A percentile compares a stretch with the other conserved stretches of the same genome.
Conservation (phyloP, 352 stramenopile species). For the Globisporangium uncinulatum region DNA sequence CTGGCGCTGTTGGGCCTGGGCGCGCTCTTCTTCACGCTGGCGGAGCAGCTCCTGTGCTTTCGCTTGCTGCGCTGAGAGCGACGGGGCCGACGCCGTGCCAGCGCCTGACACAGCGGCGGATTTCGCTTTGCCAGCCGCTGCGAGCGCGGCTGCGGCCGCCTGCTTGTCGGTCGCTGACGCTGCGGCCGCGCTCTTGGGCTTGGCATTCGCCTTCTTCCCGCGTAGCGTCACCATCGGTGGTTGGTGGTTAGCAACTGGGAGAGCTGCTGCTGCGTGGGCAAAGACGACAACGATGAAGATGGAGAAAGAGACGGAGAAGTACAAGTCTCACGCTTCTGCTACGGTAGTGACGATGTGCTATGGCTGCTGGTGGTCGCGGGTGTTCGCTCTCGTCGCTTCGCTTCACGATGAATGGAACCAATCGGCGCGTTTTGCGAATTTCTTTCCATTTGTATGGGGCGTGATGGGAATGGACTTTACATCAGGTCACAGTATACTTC, state of each 20-base stretch:
- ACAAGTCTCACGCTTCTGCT: too few relatives aligned
- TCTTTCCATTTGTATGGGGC: too few relatives aligned
- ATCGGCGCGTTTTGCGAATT: too few relatives aligned
- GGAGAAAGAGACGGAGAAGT: too few relatives aligned
- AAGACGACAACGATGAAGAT: too few relatives aligned
- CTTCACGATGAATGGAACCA: too few relatives aligned
- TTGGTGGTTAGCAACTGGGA: neutral
- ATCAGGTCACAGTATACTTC: too few relatives aligned
- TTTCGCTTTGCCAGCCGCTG: slow-evolving; percentile 6
- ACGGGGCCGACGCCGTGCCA: neutral
- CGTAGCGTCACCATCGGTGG: slow-evolving; percentile 63
- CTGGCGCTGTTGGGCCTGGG: slow-evolving; percentile 23
- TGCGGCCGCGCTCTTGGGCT: slow-evolving; percentile 53
- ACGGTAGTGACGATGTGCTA: too few relatives aligned
- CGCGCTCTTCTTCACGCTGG: slow-evolving; percentile 22
- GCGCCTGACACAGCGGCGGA: neutral
- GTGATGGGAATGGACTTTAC: too few relatives aligned
- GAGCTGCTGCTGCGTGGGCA: neutral
- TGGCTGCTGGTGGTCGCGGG: too few relatives aligned
- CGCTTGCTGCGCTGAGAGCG: slow-evolving; percentile 8
- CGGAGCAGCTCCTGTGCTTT: slow-evolving; percentile 18
- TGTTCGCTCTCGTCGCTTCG: too few relatives aligned
- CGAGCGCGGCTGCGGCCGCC: slow-evolving; percentile 14
- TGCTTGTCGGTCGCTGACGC: slow-evolving; percentile 26
- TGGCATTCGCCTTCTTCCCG: slow-evolving; percentile 64